These are phyloP conservation scores for Heliamphora pulchella DNA, from an alignment of 179 eudicot genomes.

Conservation along the genomic window DNA sequence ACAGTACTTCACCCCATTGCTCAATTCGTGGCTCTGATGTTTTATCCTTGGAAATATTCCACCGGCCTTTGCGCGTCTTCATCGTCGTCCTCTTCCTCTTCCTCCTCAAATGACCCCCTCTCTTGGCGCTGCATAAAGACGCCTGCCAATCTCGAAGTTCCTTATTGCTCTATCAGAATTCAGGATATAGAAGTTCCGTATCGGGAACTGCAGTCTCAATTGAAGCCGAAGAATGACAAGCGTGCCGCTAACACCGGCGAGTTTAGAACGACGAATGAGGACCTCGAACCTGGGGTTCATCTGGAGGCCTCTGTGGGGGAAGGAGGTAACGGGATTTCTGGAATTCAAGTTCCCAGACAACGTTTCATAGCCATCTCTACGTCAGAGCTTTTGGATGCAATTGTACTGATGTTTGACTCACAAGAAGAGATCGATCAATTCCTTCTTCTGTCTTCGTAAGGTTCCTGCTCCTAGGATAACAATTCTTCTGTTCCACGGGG, in stretches of 20 bases:
- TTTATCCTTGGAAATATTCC: not conserved
- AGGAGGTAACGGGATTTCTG: slow-evolving; percentile 26
- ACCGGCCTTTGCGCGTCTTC: not conserved
- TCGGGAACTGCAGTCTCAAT: not conserved
- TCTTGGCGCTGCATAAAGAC: not conserved
- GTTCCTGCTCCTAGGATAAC: not conserved
- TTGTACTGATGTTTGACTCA: slow-evolving; percentile 34
- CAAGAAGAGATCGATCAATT: slow-evolving; percentile 38
- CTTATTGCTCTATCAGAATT: slow-evolving; percentile 14
- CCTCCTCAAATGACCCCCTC: not conserved
- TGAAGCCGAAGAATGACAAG: not conserved
- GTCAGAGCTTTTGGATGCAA: slow-evolving; percentile 52
- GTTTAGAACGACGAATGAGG: not conserved
- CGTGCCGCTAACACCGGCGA: not conserved
- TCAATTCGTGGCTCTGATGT: slow-evolving; percentile 8
- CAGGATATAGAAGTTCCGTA: not conserved
- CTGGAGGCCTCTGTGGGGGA: not conserved
- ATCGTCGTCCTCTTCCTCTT: not conserved
- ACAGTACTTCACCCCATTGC: not conserved
- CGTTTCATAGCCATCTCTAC: slow-evolving; percentile 58
- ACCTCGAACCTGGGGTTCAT: not conserved
- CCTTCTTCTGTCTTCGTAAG: slow-evolving; percentile 49
- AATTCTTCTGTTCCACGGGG: no score
- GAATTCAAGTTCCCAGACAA: slow-evolving; percentile 66
- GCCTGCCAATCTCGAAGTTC: not conserved